Base-by-base conservation (phyloP, 306 rosid genomes). In the Fragaria iinumae region DNA sequence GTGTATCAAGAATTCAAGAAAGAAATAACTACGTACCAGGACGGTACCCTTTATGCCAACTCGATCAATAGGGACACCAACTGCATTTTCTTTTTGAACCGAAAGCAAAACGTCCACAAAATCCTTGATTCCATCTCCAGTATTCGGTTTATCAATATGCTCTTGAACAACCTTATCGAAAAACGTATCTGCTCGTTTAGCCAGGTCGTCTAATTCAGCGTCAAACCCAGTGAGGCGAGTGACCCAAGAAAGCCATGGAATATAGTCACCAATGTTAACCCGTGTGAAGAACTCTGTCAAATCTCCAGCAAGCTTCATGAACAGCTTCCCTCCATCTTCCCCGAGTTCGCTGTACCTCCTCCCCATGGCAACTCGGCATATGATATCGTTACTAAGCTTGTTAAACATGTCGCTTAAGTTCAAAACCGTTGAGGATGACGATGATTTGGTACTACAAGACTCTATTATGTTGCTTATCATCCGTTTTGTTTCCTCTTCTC, bases 211-310 rank as follows among this genome's bases (percentile, higher is more conserved):
- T 34, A 64, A 34, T 29, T 64, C 2, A 34, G 69, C 69, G 4
- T 64, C 69, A 2, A 64, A 8, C 4, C 69, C 69, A 64, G 13
- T 34, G 11, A 64, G 11, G 9, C 45, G 23, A 17, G 69, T 64
- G 41, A 64, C 4, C 69, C 45, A 64, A 34, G 45, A n/a, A 34
- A 64, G 69, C 69, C 45, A 64, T 64, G 69, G 69, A 8, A 64
- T 64, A 36, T 34, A 64, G 45, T 64, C 69, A 16, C 69, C 69
- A 36, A 64, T 64, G 20, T 64, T 64, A 0, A 64, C 45, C 1
- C 23, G 44, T 17, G 45, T 36, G 69, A 64, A 64, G 23, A 64
- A 14, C 6, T 7, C 23, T 16, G 69, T 8, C 69, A 64, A 2
- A 0, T 64, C 69, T 36, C 2, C 6, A 36, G 45, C 4, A 32